These are phyloP conservation scores for Xylaria scruposa DNA, from an alignment of 495 filamentous ascomycete species.

Conservation along the genomic window DNA sequence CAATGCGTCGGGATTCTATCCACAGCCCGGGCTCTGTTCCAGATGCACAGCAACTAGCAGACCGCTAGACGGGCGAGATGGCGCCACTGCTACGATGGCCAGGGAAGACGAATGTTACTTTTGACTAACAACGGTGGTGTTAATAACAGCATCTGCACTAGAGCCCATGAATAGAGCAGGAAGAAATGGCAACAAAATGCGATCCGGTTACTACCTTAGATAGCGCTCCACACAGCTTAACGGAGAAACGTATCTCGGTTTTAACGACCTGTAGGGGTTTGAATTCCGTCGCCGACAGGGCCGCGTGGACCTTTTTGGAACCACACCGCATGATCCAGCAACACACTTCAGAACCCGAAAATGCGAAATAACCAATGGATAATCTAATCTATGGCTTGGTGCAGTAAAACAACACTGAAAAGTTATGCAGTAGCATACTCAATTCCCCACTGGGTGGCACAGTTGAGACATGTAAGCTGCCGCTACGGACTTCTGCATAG, in stretches of 20 bases:
- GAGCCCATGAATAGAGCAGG: background rate
- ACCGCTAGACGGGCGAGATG: slow-evolving; percentile 25
- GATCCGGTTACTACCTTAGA: slow-evolving; percentile 19
- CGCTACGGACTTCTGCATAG: slow-evolving; percentile 17
- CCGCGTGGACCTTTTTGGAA: slow-evolving; percentile 15
- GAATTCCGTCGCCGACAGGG: slow-evolving; percentile 14
- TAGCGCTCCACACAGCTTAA: slow-evolving; percentile 9
- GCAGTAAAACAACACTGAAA: background rate
- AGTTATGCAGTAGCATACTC: background rate
- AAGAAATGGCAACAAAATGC: slow-evolving; percentile 22
- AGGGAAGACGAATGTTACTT: slow-evolving; percentile 2
- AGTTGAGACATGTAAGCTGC: slow-evolving; percentile 2
- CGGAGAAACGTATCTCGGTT: slow-evolving; percentile 16
- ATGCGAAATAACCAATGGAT: slow-evolving; percentile 2
- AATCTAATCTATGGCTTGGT: background rate
- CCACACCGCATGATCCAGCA: background rate
- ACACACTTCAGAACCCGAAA: background rate
- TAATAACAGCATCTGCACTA: background rate
- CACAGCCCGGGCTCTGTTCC: slow-evolving; percentile 26
- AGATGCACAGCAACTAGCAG: slow-evolving; percentile 19
- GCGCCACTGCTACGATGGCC: slow-evolving; percentile 18
- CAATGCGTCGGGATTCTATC: slow-evolving; percentile 27
- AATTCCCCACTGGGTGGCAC: background rate
- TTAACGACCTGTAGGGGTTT: slow-evolving; percentile 23
- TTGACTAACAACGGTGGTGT: slow-evolving; percentile 13